A percentile compares a stretch with the other conserved stretches of the same genome.
Conservation (phyloP, 148 eudicot genomes). For the Rhododendron ovatum region DNA sequence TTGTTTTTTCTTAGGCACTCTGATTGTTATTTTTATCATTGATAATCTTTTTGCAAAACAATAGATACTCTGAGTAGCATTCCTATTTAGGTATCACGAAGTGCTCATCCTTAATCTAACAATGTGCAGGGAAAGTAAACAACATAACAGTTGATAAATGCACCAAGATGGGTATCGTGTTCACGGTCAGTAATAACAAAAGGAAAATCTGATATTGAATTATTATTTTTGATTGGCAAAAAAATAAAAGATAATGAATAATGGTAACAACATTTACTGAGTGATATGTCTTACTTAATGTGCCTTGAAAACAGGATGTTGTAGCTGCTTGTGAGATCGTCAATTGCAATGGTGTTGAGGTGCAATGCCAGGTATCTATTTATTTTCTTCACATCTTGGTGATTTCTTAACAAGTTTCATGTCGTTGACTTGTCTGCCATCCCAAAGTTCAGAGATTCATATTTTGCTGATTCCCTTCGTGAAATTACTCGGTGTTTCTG, state of each 20-base stretch:
- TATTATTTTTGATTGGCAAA: neutral
- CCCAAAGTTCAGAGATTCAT: neutral
- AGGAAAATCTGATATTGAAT: neutral
- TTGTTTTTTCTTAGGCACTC: constrained; percentile 1
- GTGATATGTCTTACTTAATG: constrained; percentile 7
- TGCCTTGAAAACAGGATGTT: constrained; percentile 60
- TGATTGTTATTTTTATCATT: neutral
- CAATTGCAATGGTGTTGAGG: constrained; percentile 85
- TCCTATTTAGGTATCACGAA: neutral
- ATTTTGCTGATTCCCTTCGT: neutral
- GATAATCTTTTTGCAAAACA: neutral
- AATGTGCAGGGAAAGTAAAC: constrained; percentile 84
- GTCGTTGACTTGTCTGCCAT: neutral
- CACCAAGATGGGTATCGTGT: constrained; percentile 84
- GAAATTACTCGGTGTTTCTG: neutral
- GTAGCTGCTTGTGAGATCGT: constrained; percentile 99
- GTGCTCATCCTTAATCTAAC: constrained; percentile 2
- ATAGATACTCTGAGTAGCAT: neutral
- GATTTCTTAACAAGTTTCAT: neutral
- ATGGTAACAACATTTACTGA: neutral
- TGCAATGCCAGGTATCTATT: constrained; percentile 81
- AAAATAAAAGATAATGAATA: too few species aligned
- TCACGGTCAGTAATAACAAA: constrained; percentile 50
- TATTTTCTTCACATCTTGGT: neutral
- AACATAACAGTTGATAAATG: constrained; percentile 93